Base-by-base conservation (phyloP, 2,329 filamentous ascomycete genomes). In the Geosmithia flava region DNA sequence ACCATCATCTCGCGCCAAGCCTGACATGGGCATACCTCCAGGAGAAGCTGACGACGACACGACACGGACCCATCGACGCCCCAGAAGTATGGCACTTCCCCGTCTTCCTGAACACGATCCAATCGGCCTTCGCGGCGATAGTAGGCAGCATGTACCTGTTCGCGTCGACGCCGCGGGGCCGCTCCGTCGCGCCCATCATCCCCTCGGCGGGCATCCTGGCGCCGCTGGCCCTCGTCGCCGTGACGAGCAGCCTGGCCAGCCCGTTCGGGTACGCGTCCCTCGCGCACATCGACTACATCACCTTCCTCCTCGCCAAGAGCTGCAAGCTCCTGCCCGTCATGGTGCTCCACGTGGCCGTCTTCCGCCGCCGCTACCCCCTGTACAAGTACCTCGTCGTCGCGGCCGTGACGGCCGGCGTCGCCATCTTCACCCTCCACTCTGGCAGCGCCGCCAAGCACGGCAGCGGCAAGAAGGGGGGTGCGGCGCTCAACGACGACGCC, bases 271-370 rank as follows among this genome's bases (percentile, higher is more conserved):
- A 97, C 68, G 90, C 93, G 46, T 85, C 82, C 50, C 81, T 97
- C 46, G 82, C 85, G 39, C 89, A 97, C 65, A 89, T 97, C 67
- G 93, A 97, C 76, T 97, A 97, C 68, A 87, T 97, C 60, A 96
- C 93, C 29, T 97, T 95, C 68, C 87, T 96, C 56, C 84, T 98
- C 42, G 91, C 93, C 57, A 97, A 98, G 69, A 90, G 85, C 58
- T 98, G 93, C 83, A 98, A 98, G 71, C 78, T 98, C 19, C 81
- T 98, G n/a, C 93, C 93, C 2, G 93, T 98, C 60, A 97, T 98
- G 93, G 83, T 93, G 59, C 76, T 98, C 41, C 91, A 98, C 70
- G 80, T 97, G 59, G 91, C 89, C 43, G 68, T 98, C 44, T 98
- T 96, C 72, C 82, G 84, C 51, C 85, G 84, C 59, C 76, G 83